Evolutionary conservation across 1,284 basidiomycete genomes (phyloP).

Genomic region (Gomphus bonarii): DNA sequence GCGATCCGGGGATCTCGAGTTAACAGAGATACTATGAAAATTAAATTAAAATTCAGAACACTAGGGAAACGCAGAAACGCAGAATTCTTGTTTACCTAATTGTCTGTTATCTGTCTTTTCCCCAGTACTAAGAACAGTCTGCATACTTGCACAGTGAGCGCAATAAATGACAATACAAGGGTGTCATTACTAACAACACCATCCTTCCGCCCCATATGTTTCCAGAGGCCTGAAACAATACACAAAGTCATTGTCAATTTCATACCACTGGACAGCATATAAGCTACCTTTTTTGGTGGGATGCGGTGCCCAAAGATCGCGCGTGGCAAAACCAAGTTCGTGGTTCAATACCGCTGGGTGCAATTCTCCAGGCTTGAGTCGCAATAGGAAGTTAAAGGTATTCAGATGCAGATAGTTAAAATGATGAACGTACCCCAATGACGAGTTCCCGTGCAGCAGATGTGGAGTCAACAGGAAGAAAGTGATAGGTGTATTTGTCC

Average conservation of each 20-base stretch:
- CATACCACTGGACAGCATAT: no score
- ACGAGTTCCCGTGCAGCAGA: not conserved
- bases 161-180: no score
- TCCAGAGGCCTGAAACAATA: not conserved
- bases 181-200: not conserved
- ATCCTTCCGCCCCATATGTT: not conserved
- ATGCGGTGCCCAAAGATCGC: not conserved
- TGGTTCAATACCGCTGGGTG: not conserved
- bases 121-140: slow-evolving; percentile 17
- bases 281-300: not conserved
- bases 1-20: slow-evolving; percentile 10
- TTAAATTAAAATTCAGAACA: not conserved
- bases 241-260: no score
- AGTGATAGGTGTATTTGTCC: not conserved
- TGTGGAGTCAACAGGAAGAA: not conserved
- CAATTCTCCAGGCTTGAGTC: not conserved
- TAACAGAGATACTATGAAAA: slow-evolving; percentile 7
- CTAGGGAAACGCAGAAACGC: no score
- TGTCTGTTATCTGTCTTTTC: slow-evolving; percentile 18
- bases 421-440: not conserved
- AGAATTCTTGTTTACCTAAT: slow-evolving; percentile 11
- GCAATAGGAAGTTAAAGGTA: not conserved
- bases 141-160: no score
- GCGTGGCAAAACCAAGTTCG: not conserved
- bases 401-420: not conserved